Percentiles rank a stretch among this genome's conserved stretches.
phyloP scores from a whole-genome alignment of 148 eudicot species.

The Arctostaphylos glauca region DNA sequence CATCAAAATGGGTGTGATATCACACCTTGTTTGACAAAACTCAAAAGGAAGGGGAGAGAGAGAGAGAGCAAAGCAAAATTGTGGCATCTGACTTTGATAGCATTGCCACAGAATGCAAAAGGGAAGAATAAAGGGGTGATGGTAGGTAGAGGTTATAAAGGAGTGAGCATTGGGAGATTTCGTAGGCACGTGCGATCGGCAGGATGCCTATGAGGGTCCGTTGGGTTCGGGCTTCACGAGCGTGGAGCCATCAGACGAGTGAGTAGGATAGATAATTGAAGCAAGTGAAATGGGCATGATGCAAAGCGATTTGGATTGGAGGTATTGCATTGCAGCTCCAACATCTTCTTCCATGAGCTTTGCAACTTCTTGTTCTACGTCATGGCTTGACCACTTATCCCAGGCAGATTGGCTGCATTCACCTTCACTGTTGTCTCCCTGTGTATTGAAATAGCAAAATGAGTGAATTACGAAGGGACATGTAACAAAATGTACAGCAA shows the following conservation, averaged over 20 bases:
- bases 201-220: conserved; percentile 29
- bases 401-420: conserved; percentile 37
- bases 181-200: conserved; percentile 23
- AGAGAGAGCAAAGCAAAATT: conserved; percentile 10
- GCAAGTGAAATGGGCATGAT: conserved; percentile 83
- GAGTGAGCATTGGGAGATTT: conserved; percentile 21
- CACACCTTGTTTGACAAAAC: conserved; percentile 9
- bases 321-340: conserved; percentile 72
- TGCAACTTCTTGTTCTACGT: conserved; percentile 59
- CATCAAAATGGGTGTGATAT: background rate
- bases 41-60: background rate
- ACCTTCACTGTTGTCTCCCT: conserved; percentile 41
- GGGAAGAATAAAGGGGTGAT: background rate
- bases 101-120: conserved; percentile 17
- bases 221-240: conserved; percentile 43
- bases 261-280: conserved; percentile 45
- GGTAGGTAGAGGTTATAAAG: background rate
- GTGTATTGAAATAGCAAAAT: background rate
- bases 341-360: conserved; percentile 71
- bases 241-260: conserved; percentile 24
- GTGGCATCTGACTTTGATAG: conserved; percentile 22
- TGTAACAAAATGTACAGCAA: background rate
- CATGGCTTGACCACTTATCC: conserved; percentile 65
- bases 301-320: conserved; percentile 67
- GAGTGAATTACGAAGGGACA: background rate